Evolutionary conservation across 441 rosid species (phyloP).

Genomic region (Syzygium syzygioides): DNA sequence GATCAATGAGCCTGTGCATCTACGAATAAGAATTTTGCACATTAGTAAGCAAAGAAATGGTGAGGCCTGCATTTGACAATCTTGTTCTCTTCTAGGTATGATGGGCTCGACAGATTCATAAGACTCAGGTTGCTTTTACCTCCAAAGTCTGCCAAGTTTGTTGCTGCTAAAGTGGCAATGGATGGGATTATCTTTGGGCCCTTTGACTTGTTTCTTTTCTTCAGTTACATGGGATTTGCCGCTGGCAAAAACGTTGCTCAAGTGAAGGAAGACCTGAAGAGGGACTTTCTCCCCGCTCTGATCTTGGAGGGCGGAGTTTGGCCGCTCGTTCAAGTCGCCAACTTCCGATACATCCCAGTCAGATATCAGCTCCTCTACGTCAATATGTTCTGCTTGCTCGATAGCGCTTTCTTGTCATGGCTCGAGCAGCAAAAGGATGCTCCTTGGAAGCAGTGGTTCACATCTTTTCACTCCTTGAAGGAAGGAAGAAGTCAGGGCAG

Average conservation of each 20-base stretch:
- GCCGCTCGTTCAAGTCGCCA: conserved; percentile 84
- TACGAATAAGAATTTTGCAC: neutral
- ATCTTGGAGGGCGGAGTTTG: conserved; percentile 83
- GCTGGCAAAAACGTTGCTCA: conserved; percentile 60
- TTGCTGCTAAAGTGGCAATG: conserved; percentile 82
- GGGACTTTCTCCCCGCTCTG: conserved; percentile 96
- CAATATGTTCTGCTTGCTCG: conserved; percentile 83
- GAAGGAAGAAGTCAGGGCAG: neutral
- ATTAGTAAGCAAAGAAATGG: neutral
- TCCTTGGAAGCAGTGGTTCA: conserved; percentile 90
- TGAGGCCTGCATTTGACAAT: neutral
- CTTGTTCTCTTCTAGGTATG: conserved; percentile 49
- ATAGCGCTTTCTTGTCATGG: conserved; percentile 91
- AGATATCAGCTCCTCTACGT: conserved; percentile 90
- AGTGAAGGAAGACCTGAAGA: conserved; percentile 84
- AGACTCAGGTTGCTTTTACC: conserved; percentile 51
- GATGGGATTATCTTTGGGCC: conserved; percentile 93
- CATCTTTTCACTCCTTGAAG: conserved; percentile 22
- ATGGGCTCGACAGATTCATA: conserved; percentile 74
- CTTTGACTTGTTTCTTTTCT: conserved; percentile 72
- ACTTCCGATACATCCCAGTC: conserved; percentile 82
- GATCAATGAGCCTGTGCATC: neutral
- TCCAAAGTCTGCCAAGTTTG: conserved; percentile 67
- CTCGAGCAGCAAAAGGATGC: conserved; percentile 94
- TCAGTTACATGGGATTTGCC: conserved; percentile 88